Evolutionary conservation across 768 basidiomycete genomes (phyloP), one percentile per base, ranked within the genome.

Genomic region (Lentinula aciculospora): DNA sequence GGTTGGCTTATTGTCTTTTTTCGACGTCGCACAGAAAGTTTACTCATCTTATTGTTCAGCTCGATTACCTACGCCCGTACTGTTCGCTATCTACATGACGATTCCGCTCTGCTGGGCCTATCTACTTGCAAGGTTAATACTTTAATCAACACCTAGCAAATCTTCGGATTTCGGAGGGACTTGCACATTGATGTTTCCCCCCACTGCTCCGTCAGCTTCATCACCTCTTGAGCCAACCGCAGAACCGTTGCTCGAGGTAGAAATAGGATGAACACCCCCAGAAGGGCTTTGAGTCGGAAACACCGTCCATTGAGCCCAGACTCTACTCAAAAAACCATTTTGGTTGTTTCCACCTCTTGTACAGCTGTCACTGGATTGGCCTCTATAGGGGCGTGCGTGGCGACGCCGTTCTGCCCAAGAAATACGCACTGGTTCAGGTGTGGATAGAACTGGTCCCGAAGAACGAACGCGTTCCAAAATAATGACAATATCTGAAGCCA

Each of bases 1-100:
- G 51, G 51, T 53, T n/a, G 51, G 34, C 56, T 57, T 57, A 57
- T 57, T 58, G 58, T 58, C 48, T 51, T 58, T 58, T 53, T 28
- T 12, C 36, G 13, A 47, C 25, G n/a, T 25, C 31, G 32, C 19
- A 3, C 19, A 50, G 49, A 17, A 23, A 25, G 9, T n/a, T 10
- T 44, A 15, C 51, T 53, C 37, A 53, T 53, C 34, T 40, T 53
- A 53, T 39, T 50, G 49, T 50, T 50, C 27, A 50, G 29, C 49
- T 32, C 31, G n/a, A 48, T 40, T 17, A 39, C 23, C 23, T 53
- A 53, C 25, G 9, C 51, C 49, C 49, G 49, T 50, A 21, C 49
- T 50, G 19, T 12, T 50, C 29, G 49, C 49, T 32, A 5, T 21
- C 29, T 21, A 36, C 29, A 32, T 50, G 9, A 7, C 25, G 21